Evolutionary conservation across 176 grass and related monocot species (phyloP).

Genomic region (Juncus inflexus): DNA sequence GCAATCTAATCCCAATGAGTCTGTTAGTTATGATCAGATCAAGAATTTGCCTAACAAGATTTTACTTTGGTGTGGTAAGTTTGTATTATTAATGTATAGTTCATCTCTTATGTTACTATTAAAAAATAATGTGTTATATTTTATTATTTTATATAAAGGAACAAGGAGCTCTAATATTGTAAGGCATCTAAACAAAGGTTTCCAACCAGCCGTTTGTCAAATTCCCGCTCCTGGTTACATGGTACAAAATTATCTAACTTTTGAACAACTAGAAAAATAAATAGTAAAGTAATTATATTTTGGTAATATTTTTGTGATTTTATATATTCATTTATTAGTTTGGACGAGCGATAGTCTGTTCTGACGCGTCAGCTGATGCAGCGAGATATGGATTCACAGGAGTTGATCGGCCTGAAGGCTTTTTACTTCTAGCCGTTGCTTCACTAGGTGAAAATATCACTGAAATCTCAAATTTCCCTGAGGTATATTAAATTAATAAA

Average conservation of each 20-base stretch:
- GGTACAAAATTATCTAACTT: constrained; percentile 27
- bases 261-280: not conserved
- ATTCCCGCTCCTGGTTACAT: constrained; percentile 78
- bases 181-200: constrained; percentile 56
- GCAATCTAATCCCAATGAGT: constrained; percentile 40
- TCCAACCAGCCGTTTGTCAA: constrained; percentile 54
- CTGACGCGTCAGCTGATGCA: constrained; percentile 64
- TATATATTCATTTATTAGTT: constrained; percentile 35
- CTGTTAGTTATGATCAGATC: constrained; percentile 55
- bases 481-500: not conserved
- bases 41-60: constrained; percentile 70
- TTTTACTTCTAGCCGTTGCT: constrained; percentile 51
- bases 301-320: not conserved
- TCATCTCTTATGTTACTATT: not conserved
- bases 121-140: not conserved
- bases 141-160: constrained; percentile 26
- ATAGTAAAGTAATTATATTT: not conserved
- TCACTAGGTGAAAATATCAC: constrained; percentile 53
- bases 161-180: constrained; percentile 77
- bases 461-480: constrained; percentile 41
- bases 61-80: constrained; percentile 86
- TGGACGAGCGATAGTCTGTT: constrained; percentile 68
- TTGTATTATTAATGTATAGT: not conserved
- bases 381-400: constrained; percentile 71
- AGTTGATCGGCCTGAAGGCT: constrained; percentile 58